phyloP scores from a whole-genome alignment of 768 basidiomycete species.

The Tubosaeta sp. region DNA sequence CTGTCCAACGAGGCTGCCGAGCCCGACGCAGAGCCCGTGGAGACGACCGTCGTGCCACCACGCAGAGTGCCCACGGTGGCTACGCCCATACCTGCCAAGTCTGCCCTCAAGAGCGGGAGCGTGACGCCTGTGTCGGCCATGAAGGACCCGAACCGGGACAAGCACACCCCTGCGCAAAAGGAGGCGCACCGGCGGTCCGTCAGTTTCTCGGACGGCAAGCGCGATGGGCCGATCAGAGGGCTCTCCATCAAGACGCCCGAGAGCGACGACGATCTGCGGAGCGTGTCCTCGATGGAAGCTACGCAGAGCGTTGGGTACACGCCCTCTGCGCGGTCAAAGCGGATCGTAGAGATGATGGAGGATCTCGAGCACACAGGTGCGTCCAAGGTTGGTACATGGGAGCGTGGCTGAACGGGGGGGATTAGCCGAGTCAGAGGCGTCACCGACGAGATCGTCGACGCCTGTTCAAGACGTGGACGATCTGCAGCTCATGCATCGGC shows the following conservation, averaged over 20 bases:
- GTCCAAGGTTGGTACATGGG: constrained; percentile 30
- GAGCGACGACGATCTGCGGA: constrained; percentile 31
- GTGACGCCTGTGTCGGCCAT: constrained; percentile 57
- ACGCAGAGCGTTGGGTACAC: constrained; percentile 30
- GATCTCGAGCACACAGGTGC: constrained; percentile 67
- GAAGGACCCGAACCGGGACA: constrained; percentile 47
- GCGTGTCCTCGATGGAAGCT: constrained; percentile 16
- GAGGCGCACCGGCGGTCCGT: constrained; percentile 72
- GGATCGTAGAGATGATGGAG: constrained; percentile 78
- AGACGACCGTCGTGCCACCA: constrained; percentile 20
- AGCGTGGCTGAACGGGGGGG: neutral
- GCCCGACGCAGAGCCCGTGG: neutral
- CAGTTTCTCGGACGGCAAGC: constrained; percentile 94
- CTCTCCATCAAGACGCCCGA: constrained; percentile 37
- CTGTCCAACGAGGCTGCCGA: constrained; percentile 14
- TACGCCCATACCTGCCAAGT: constrained; percentile 34
- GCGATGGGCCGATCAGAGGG: constrained; percentile 82
- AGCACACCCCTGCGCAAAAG: constrained; percentile 51
- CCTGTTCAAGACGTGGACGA: constrained; percentile 43
- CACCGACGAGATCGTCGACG: constrained; percentile 53
- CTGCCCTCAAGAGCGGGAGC: constrained; percentile 40
- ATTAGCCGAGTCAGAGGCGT: constrained; percentile 39
- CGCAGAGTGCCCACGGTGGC: constrained; percentile 8
- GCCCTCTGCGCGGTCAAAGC: constrained; percentile 68
- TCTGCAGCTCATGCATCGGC: constrained; percentile 44